A percentile compares a stretch with the other conserved stretches of the same genome.
These are phyloP conservation scores for Tritrichomonas musculus DNA, from an alignment of 208 protist species.

Conservation along the genomic window DNA sequence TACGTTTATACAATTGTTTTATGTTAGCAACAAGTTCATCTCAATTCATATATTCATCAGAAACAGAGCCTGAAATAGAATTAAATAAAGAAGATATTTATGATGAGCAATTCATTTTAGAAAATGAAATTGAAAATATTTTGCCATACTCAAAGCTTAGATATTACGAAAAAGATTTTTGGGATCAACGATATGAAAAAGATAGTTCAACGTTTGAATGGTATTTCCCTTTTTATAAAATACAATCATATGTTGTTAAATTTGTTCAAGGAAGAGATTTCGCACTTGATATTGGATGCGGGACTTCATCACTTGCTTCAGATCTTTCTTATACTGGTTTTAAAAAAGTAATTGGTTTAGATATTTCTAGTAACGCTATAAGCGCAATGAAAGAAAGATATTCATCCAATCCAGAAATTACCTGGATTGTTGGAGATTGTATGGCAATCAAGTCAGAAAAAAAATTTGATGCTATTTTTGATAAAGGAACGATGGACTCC, in stretches of 20 bases:
- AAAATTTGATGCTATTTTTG: not conserved
- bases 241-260: not conserved
- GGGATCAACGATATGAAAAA: not conserved
- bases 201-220: not conserved
- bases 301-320: not conserved
- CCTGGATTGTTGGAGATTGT: not conserved
- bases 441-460: not conserved
- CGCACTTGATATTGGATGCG: not conserved
- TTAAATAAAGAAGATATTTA: too few relatives aligned
- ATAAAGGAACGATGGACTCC: slow-evolving; percentile 16
- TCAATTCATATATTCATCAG: too few relatives aligned
- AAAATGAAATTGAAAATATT: too few relatives aligned
- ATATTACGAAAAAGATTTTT: not conserved
- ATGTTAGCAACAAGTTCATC: too few relatives aligned
- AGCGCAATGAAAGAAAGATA: not conserved
- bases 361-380: not conserved
- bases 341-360: not conserved
- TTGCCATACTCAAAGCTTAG: too few relatives aligned
- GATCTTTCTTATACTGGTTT: not conserved
- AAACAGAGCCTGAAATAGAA: too few relatives aligned
- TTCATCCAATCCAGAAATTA: not conserved
- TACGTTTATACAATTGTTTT: too few relatives aligned
- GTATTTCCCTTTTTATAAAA: not conserved
- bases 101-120: too few relatives aligned
- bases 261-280: not conserved